Percentiles rank a stretch among this genome's conserved stretches.
Conservation (phyloP, 768 basidiomycete species). For the Tephrocybe sp. region DNA sequence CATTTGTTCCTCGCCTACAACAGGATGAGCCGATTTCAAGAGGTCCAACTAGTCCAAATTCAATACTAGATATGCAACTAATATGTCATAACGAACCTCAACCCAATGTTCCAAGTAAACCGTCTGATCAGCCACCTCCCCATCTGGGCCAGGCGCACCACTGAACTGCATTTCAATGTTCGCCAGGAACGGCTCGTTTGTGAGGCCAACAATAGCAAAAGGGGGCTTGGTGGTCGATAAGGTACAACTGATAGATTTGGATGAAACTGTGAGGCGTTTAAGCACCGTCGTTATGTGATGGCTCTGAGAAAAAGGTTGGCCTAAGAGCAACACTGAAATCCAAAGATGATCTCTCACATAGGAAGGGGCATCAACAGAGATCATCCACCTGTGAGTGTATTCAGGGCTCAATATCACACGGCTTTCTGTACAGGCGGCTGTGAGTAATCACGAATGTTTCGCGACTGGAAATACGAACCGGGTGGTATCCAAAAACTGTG, state of each 20-base stretch:
- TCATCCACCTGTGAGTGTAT: conserved; percentile 54
- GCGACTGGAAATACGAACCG: conserved; percentile 26
- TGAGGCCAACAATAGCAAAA: conserved; percentile 42
- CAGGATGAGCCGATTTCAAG: conserved; percentile 28
- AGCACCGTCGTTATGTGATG: conserved; percentile 46
- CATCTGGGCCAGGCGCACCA: conserved; percentile 23
- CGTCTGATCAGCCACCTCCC: conserved; percentile 27
- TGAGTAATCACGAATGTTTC: neutral
- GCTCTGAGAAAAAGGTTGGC: conserved; percentile 23
- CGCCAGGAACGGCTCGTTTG: conserved; percentile 43
- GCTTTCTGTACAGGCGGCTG: conserved; percentile 21
- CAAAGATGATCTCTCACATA: conserved; percentile 34
- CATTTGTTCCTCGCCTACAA: conserved; percentile 47
- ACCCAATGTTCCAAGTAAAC: conserved; percentile 53
- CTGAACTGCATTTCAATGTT: conserved; percentile 45
- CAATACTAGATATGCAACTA: neutral
- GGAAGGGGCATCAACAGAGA: conserved; percentile 49
- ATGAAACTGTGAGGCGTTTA: conserved; percentile 33
- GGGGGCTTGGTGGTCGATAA: conserved; percentile 34
- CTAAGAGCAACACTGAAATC: conserved; percentile 2
- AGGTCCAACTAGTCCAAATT: conserved; percentile 37
- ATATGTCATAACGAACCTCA: conserved; percentile 34
- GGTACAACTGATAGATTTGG: conserved; percentile 16
- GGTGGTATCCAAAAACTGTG: conserved; percentile 44
- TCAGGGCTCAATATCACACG: conserved; percentile 21